These are phyloP conservation scores for Leishmania braziliensis DNA, from an alignment of 208 protist genomes.

Conservation along the genomic window DNA sequence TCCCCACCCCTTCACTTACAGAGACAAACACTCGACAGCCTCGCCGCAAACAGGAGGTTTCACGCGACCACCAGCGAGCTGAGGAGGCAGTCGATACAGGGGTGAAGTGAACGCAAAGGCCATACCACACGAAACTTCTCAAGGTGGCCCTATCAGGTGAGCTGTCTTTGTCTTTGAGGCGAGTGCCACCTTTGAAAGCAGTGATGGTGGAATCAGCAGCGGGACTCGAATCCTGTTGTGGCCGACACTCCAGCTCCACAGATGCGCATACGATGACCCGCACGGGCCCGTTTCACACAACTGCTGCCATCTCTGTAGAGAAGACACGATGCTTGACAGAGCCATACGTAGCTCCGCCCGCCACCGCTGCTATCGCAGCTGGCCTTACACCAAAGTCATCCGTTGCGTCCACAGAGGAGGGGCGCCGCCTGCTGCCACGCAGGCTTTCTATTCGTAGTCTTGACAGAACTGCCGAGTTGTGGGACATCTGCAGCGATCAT, in stretches of 20 bases:
- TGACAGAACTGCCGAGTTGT: background rate
- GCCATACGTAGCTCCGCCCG: background rate
- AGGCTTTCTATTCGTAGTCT: constrained; percentile 6
- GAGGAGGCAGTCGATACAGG: background rate
- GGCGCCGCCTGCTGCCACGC: background rate
- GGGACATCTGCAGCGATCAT: background rate
- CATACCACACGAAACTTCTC: background rate
- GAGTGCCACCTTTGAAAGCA: background rate
- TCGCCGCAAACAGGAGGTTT: background rate
- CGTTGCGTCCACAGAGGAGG: background rate
- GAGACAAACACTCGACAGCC: background rate
- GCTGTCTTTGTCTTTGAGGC: background rate
- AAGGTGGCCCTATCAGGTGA: background rate
- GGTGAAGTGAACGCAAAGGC: background rate
- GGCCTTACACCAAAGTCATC: background rate
- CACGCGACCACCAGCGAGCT: background rate
- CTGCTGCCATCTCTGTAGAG: background rate
- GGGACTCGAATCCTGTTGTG: background rate
- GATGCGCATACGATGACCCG: background rate
- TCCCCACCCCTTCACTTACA: background rate
- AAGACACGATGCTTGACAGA: background rate
- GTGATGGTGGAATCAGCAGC: background rate
- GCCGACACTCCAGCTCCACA: background rate
- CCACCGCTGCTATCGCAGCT: background rate
- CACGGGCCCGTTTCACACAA: background rate